Evolutionary conservation across 176 grass and related monocot genomes (phyloP), one percentile per base, ranked within the genome.

Genomic region (Chloris gayana): DNA sequence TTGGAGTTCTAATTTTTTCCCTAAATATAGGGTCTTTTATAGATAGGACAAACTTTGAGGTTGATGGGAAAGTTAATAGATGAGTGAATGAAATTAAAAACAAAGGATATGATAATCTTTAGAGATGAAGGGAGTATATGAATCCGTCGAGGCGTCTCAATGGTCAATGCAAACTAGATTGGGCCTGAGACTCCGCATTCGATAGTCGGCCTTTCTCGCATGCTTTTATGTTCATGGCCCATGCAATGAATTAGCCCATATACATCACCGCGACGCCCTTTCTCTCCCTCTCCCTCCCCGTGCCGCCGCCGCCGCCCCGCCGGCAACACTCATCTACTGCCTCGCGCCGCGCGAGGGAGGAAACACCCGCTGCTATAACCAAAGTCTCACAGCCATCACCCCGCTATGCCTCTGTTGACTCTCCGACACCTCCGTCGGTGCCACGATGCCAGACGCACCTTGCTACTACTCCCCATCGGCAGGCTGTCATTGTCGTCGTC

Each of bases 401-500:
- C 2, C 1, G 12, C 3, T 38, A 89, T 89, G 87, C 57, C 5
- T 85, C 57, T n/a, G 6, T 37, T 1, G 4, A 68, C 64, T 57
- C 35, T 89, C 71, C 19, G 45, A 29, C 64, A 44, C 51, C 77
- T 34, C 22, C 33, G 32, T 17, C 24, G 34, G 50, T 69, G 53
- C 64, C 35, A 29, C 13, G 42, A 65, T 42, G 82, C 70, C 32
- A 54, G 7, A 33, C 63, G 70, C 64, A 45, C 44, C 38, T 44
- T 80, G 64, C 82, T 53, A 18, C 51, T 9, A 9, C 65, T 85
- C 37, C 30, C 64, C 37, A 37, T 50, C 39, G 70, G 72, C 59
- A 81, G 77, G 26, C 41, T 70, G 21, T 81, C 12, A 0, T 26
- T 50, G 2, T 84, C 81, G 4, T 64, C 70, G 0, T 17, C 29